These are phyloP conservation scores for Stemphylium beticola DNA, from an alignment of 2,329 filamentous ascomycete species.

Conservation along the genomic window DNA sequence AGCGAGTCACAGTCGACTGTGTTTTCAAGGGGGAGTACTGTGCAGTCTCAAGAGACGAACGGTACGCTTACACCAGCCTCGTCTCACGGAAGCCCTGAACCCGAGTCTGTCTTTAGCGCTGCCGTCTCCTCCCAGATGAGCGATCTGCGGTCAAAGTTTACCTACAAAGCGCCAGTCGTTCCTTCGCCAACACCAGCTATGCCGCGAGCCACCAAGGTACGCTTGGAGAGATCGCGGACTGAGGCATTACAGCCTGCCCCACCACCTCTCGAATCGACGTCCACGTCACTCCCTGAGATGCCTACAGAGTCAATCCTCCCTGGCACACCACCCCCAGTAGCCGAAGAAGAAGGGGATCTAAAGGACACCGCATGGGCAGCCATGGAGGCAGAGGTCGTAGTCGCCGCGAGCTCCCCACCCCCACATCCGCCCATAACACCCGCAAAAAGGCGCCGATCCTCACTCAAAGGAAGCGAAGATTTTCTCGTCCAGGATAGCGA, in stretches of 20 bases:
- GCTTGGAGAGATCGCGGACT: constrained; percentile 12
- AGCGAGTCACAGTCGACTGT: constrained; percentile 39
- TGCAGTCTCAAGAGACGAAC: constrained; percentile 34
- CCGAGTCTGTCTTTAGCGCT: constrained; percentile 33
- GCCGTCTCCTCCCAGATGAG: constrained; percentile 38
- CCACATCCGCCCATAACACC: constrained; percentile 30
- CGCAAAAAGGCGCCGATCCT: constrained; percentile 24
- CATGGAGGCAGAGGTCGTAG: constrained; percentile 40
- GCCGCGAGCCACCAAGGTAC: constrained; percentile 6
- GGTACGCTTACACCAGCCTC: constrained; percentile 41
- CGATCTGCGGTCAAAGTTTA: constrained; percentile 41
- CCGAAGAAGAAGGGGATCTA: constrained; percentile 15
- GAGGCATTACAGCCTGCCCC: constrained; percentile 15
- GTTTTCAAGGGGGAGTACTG: constrained; percentile 29
- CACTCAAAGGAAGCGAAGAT: constrained; percentile 55
- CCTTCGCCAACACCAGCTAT: constrained; percentile 6
- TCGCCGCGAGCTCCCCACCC: constrained; percentile 39
- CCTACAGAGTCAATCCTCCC: constrained; percentile 9
- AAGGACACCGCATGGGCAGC: constrained; percentile 36
- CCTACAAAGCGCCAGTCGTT: constrained; percentile 24
- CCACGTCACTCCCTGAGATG: neutral
- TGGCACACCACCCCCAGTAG: constrained; percentile 11
- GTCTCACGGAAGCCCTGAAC: constrained; percentile 37
- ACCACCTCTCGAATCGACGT: constrained; percentile 7
- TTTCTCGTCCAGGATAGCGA: constrained; percentile 55